A percentile compares a stretch with the other conserved stretches of the same genome.
phyloP scores from a whole-genome alignment of 768 basidiomycete genomes.

The Rhizopogon vulgaris region DNA sequence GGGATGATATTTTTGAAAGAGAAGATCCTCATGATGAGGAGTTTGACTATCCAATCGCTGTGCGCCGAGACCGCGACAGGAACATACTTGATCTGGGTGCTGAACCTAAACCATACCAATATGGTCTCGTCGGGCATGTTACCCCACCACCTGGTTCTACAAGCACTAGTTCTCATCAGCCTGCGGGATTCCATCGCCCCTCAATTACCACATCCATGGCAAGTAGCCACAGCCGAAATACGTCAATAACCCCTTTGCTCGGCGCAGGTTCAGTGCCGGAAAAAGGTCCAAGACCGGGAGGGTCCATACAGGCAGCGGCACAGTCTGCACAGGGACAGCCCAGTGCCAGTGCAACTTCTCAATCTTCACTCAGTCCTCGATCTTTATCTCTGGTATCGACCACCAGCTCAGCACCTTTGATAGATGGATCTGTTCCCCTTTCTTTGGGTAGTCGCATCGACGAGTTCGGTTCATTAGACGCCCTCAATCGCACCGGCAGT shows the following conservation, averaged over 20 bases:
- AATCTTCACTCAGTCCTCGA: conserved; percentile 8
- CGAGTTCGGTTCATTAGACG: conserved; percentile 11
- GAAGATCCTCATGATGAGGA: conserved; percentile 25
- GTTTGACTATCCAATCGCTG: conserved; percentile 12
- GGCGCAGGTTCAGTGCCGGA: conserved; percentile 8
- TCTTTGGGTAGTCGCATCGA: conserved; percentile 13
- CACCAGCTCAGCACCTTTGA: not conserved
- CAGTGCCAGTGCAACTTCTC: conserved; percentile 3
- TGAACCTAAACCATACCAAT: conserved; percentile 55
- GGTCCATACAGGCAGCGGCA: conserved; percentile 30
- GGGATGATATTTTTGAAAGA: conserved; percentile 49
- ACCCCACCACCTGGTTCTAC: conserved; percentile 23
- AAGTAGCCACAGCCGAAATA: conserved; percentile 17
- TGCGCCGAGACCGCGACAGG: conserved; percentile 16
- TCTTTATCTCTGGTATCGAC: conserved; percentile 17
- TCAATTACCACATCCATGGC: conserved; percentile 6
- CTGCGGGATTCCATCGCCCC: conserved; percentile 1
- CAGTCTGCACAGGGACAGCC: conserved; percentile 11
- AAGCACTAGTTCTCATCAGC: conserved; percentile 24
- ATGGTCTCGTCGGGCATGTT: conserved; percentile 52
- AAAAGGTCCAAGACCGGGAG: conserved; percentile 30
- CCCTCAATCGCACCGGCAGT: conserved; percentile 15
- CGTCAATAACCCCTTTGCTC: conserved; percentile 19
- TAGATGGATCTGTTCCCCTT: not conserved
- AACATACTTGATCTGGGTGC: conserved; percentile 24